These are phyloP conservation scores for Adansonia madagascariensis DNA, from an alignment of 441 rosid genomes.

Conservation along the genomic window DNA sequence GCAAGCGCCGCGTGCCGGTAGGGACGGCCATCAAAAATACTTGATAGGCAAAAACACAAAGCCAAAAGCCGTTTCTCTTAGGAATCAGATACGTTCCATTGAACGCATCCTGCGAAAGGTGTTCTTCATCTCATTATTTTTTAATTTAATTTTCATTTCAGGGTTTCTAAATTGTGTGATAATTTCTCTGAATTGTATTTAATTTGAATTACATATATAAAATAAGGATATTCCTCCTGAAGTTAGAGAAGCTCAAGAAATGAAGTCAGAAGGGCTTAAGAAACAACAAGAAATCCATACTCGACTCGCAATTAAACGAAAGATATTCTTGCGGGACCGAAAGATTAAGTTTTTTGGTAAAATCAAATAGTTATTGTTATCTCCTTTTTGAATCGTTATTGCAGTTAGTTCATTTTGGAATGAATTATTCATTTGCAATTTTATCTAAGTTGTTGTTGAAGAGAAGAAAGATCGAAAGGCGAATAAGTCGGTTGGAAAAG, in stretches of 20 bases:
- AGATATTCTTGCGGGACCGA: slow-evolving; percentile 81
- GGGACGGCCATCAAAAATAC: slow-evolving; percentile 75
- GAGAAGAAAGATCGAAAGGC: slow-evolving; percentile 93
- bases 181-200: neutral
- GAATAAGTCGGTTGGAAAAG: slow-evolving; percentile 87
- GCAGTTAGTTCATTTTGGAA: neutral
- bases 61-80: slow-evolving; percentile 70
- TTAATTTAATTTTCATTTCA: neutral
- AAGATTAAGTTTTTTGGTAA: slow-evolving; percentile 93
- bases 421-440: neutral
- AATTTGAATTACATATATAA: neutral
- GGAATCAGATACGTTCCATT: slow-evolving; percentile 87
- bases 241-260: slow-evolving; percentile 70
- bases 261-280: slow-evolving; percentile 74
- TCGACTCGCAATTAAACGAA: slow-evolving; percentile 84
- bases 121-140: neutral
- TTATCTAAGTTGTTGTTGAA: slow-evolving; percentile 19
- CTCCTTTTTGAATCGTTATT: neutral
- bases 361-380: neutral
- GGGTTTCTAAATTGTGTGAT: neutral
- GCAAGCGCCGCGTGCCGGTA: slow-evolving; percentile 68
- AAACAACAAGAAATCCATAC: slow-evolving; percentile 84
- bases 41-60: slow-evolving; percentile 70
- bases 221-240: slow-evolving; percentile 68
- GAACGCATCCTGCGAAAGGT: slow-evolving; percentile 97